These are phyloP conservation scores for Pseudozyma hubeiensis DNA, from an alignment of 1,284 basidiomycete species.

Conservation along the genomic window DNA sequence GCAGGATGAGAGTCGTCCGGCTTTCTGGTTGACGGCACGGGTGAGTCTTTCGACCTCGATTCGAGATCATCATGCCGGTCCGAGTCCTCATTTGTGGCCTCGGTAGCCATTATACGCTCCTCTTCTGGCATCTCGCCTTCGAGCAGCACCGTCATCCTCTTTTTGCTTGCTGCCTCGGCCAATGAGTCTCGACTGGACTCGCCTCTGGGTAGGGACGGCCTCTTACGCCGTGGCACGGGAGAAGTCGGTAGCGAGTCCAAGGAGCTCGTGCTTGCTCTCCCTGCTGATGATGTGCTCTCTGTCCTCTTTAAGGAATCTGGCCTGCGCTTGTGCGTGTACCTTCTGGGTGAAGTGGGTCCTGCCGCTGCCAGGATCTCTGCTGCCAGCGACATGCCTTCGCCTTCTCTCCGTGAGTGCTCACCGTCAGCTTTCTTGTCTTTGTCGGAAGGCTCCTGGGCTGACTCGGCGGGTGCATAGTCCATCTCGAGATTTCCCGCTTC, in stretches of 20 bases:
- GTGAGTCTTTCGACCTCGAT: neutral
- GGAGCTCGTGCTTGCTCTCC: constrained; percentile 19
- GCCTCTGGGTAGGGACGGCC: constrained; percentile 19
- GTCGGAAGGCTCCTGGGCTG: neutral
- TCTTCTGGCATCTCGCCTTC: constrained; percentile 61
- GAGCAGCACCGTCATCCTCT: constrained; percentile 57
- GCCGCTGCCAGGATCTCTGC: constrained; percentile 40
- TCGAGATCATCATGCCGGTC: neutral
- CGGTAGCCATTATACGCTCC: constrained; percentile 3
- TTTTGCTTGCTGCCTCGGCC: constrained; percentile 17
- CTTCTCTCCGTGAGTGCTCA: neutral
- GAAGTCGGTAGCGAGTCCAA: constrained; percentile 31
- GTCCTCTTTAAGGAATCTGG: constrained; percentile 23
- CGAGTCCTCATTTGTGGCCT: constrained; percentile 19
- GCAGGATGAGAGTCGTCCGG: too few relatives aligned
- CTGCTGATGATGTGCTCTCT: constrained; percentile 34
- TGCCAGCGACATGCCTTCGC: constrained; percentile 18
- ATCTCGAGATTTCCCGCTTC: constrained; percentile 47
- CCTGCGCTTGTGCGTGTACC: constrained; percentile 18
- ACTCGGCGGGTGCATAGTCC: constrained; percentile 31
- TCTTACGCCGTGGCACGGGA: constrained; percentile 27
- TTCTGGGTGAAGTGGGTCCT: constrained; percentile 18
- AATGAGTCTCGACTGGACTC: constrained; percentile 26
- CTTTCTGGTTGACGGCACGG: too few relatives aligned
- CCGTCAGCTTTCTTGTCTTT: neutral